These are phyloP conservation scores for Blastobotrys aristatus DNA, from an alignment of 1,139 yeast genomes.

Conservation along the genomic window DNA sequence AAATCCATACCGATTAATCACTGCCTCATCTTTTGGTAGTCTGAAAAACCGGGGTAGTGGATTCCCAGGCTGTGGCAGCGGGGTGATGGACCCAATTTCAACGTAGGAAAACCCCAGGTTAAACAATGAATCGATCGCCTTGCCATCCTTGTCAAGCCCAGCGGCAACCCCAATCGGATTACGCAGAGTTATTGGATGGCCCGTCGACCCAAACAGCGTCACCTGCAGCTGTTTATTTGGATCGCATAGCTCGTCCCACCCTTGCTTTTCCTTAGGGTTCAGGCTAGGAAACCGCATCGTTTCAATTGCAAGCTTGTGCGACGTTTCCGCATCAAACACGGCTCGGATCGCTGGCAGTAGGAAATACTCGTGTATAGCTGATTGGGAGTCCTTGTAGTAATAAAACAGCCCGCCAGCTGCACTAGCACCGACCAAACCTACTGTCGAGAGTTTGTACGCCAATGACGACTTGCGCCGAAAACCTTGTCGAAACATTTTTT, in stretches of 20 bases:
- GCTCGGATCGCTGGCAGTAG: constrained; percentile 70
- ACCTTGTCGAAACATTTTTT: constrained; percentile 1
- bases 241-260: constrained; percentile 31
- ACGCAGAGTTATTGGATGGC: constrained; percentile 40
- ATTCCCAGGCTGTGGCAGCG: constrained; percentile 90
- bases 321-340: constrained; percentile 75
- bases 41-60: constrained; percentile 88
- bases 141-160: constrained; percentile 92
- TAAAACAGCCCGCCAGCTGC: constrained; percentile 24
- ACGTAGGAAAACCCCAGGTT: constrained; percentile 82
- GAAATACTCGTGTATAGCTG: constrained; percentile 76
- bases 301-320: constrained; percentile 72
- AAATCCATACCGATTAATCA: constrained; percentile 91
- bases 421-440: constrained; percentile 37
- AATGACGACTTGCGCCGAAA: constrained; percentile 16
- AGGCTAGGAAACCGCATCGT: constrained; percentile 49
- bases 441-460: constrained; percentile 20
- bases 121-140: constrained; percentile 80
- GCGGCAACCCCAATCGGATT: constrained; percentile 94
- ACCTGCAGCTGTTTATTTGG: constrained; percentile 31
- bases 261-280: constrained; percentile 29
- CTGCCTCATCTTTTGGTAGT: constrained; percentile 78
- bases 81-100: constrained; percentile 92
- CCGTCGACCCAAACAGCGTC: constrained; percentile 28
- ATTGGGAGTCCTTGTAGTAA: constrained; percentile 67